Evolutionary conservation across 305 asterid species (phyloP).

Genomic region (Solanum hybrid): DNA sequence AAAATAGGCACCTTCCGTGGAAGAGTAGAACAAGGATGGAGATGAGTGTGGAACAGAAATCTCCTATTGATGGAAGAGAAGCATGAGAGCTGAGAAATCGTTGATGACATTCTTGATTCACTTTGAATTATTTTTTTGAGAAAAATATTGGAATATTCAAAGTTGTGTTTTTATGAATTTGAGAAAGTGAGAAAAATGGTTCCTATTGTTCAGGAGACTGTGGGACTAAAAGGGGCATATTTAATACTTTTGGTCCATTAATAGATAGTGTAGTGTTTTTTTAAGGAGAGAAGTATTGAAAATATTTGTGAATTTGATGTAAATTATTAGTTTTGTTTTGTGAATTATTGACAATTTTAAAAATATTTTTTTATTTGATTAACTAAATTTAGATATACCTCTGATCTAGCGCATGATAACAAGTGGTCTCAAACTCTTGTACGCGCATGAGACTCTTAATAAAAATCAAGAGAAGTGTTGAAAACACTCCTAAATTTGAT

Average conservation of each 20-base stretch:
- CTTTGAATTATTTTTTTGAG: not conserved
- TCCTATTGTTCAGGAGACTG: not conserved
- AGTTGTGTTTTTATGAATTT: not conserved
- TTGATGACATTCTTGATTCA: constrained; percentile 22
- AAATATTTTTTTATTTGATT: too few species aligned
- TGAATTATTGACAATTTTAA: not conserved
- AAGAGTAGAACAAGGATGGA: constrained; percentile 12
- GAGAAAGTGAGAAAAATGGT: not conserved
- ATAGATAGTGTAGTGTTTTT: not conserved
- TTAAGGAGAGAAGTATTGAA: not conserved
- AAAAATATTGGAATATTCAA: not conserved
- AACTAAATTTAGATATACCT: not conserved
- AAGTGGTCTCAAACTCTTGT: not conserved
- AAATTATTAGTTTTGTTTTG: too few species aligned
- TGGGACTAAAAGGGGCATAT: not conserved
- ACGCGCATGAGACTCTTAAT: too few species aligned
- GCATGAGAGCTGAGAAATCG: constrained; percentile 38
- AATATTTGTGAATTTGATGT: too few species aligned
- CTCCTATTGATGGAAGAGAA: constrained; percentile 33
- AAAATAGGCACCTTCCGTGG: constrained; percentile 24
- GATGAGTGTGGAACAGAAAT: constrained; percentile 17
- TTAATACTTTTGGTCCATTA: not conserved
- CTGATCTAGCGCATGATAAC: not conserved
- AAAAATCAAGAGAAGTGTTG: not conserved
- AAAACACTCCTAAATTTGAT: not conserved